Evolutionary conservation across 2,329 filamentous ascomycete species (phyloP).

Genomic region (Trichoderma atroviride): DNA sequence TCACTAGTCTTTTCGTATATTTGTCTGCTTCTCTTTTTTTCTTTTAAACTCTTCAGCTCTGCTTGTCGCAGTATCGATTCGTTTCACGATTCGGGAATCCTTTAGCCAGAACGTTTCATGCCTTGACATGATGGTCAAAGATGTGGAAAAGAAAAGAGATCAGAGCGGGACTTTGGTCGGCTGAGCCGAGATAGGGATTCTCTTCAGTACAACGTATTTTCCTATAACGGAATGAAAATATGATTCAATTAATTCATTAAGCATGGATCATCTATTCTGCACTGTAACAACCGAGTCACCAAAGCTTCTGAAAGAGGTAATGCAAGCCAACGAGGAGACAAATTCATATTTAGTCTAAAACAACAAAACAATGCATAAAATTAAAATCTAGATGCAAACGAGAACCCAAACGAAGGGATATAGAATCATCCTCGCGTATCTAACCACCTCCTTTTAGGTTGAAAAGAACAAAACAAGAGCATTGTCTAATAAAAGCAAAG

Average conservation of each 20-base stretch:
- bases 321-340: neutral
- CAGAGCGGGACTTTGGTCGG: neutral
- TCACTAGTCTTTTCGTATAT: neutral
- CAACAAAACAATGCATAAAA: neutral
- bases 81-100: neutral
- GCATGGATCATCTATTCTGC: neutral
- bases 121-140: neutral
- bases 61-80: neutral
- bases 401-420: conserved; percentile 4
- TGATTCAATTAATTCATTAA: neutral
- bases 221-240: neutral
- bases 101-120: neutral
- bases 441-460: conserved; percentile 9
- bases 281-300: neutral
- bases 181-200: neutral
- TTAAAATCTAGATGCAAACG: neutral
- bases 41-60: neutral
- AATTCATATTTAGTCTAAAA: neutral
- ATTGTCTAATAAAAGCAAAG: neutral
- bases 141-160: neutral
- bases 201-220: neutral
- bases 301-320: neutral
- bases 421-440: conserved; percentile 10
- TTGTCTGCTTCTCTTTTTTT: neutral
- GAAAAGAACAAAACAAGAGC: neutral